phyloP scores from a whole-genome alignment of 495 filamentous ascomycete genomes.

The Cryomyces minteri region DNA sequence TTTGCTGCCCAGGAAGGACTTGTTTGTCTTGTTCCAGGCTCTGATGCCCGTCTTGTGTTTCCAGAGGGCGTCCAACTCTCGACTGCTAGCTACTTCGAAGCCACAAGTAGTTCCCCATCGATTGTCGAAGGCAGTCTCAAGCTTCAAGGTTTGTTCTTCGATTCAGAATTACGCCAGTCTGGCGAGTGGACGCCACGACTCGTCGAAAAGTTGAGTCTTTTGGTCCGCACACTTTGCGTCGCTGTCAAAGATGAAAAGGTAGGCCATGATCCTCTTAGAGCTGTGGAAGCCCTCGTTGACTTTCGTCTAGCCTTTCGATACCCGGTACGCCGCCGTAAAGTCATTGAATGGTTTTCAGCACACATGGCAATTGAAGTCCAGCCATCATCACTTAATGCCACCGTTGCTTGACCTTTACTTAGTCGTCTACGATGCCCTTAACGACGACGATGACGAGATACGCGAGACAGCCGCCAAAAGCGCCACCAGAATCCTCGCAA shows the following conservation, averaged over 20 bases:
- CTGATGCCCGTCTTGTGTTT: no score
- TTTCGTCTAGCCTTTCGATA: constrained; percentile 6
- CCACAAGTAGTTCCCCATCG: background rate
- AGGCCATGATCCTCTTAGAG: background rate
- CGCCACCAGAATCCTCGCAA: constrained; percentile 20
- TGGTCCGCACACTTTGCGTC: background rate
- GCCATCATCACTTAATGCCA: background rate
- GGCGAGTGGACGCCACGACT: background rate
- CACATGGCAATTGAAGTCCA: background rate
- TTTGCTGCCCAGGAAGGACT: no score
- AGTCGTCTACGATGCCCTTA: constrained; percentile 42
- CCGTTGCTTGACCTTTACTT: constrained; percentile 20
- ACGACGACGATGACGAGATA: constrained; percentile 85
- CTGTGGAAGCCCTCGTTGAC: no score
- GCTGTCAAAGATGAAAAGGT: background rate
- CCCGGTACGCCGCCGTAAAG: constrained; percentile 6
- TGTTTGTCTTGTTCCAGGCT: no score
- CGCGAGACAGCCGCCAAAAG: constrained; percentile 41
- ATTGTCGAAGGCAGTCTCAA: constrained; percentile 2
- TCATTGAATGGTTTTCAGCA: constrained; percentile 2
- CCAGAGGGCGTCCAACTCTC: background rate
- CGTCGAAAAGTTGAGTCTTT: background rate
- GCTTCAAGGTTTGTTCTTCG: background rate
- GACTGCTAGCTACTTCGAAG: background rate
- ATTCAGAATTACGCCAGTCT: background rate